phyloP scores from a whole-genome alignment of 352 stramenopile genomes.

The Phytopythium delawarense region DNA sequence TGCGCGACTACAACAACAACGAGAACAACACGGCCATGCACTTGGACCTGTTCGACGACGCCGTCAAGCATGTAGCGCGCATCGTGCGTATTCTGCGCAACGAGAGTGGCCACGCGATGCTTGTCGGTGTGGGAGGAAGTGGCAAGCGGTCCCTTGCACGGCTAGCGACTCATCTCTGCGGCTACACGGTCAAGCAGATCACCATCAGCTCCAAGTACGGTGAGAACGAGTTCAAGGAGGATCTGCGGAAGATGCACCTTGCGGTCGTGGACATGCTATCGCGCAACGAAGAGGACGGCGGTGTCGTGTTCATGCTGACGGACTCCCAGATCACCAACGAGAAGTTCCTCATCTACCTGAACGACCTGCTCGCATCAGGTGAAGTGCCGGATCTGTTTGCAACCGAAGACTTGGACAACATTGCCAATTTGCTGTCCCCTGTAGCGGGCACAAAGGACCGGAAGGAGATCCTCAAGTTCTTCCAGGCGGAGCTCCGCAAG shows the following conservation, averaged over 20 bases:
- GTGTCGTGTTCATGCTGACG: slow-evolving; percentile 93
- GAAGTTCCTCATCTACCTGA: slow-evolving; percentile 95
- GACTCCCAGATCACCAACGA: slow-evolving; percentile 97
- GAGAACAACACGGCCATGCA: slow-evolving; percentile 96
- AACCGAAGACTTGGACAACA: slow-evolving; percentile 92
- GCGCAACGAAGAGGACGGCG: slow-evolving; percentile 77
- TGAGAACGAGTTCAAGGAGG: slow-evolving; percentile 96
- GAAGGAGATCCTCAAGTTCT: slow-evolving; percentile 94
- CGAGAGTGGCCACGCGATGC: slow-evolving; percentile 87
- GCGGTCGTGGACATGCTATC: slow-evolving; percentile 91
- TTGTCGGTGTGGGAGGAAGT: slow-evolving; percentile 93
- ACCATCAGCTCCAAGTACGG: slow-evolving; percentile 94
- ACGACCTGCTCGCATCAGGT: slow-evolving; percentile 92
- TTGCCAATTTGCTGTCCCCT: slow-evolving; percentile 84
- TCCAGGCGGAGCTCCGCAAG: slow-evolving; percentile 92
- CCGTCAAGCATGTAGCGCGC: slow-evolving; percentile 93
- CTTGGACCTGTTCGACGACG: slow-evolving; percentile 96
- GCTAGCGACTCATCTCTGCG: slow-evolving; percentile 92
- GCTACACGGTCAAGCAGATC: slow-evolving; percentile 90
- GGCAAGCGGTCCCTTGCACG: slow-evolving; percentile 93
- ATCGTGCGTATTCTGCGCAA: slow-evolving; percentile 94
- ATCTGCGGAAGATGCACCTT: slow-evolving; percentile 94
- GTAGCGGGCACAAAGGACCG: slow-evolving; percentile 83
- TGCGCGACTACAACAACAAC: slow-evolving; percentile 95
- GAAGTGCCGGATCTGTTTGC: slow-evolving; percentile 95